Evolutionary conservation across 2,329 filamentous ascomycete genomes (phyloP).

Genomic region (Macroventuria anomochaeta): DNA sequence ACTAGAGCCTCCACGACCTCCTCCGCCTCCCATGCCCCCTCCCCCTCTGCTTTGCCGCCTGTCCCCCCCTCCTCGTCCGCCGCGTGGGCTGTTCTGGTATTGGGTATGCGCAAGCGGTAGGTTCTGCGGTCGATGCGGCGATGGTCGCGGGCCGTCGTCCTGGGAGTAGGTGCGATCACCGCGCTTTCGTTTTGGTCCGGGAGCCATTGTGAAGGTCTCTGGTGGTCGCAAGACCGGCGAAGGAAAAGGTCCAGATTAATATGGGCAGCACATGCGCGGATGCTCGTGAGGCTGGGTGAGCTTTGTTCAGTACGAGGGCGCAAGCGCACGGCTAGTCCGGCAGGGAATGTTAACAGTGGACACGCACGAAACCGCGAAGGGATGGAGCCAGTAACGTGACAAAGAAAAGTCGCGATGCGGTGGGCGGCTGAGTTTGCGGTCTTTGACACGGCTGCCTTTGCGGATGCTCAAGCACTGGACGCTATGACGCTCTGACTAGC

Average conservation of each 20-base stretch:
- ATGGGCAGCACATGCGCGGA: slow-evolving; percentile 40
- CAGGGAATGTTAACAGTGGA: neutral
- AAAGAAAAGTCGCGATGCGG: slow-evolving; percentile 20
- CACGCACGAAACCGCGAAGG: slow-evolving; percentile 9
- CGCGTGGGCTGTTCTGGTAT: slow-evolving; percentile 45
- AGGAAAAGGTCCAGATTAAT: slow-evolving; percentile 27
- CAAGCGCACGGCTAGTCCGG: neutral
- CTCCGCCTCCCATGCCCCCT: slow-evolving; percentile 35
- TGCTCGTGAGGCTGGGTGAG: slow-evolving; percentile 10
- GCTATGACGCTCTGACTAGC: no score
- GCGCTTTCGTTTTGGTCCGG: slow-evolving; percentile 64
- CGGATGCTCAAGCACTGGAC: no score
- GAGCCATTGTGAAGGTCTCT: slow-evolving; percentile 56
- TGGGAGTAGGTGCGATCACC: slow-evolving; percentile 54
- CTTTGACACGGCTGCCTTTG: slow-evolving; percentile 12
- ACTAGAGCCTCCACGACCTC: slow-evolving; percentile 37
- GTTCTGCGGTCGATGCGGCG: slow-evolving; percentile 59
- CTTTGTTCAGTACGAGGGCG: neutral
- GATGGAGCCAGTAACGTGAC: slow-evolving; percentile 20
- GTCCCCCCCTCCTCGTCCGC: slow-evolving; percentile 36
- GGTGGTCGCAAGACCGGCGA: slow-evolving; percentile 36
- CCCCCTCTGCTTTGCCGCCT: slow-evolving; percentile 22
- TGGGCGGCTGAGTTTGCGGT: slow-evolving; percentile 25
- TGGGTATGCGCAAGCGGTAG: slow-evolving; percentile 60
- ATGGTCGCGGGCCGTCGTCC: slow-evolving; percentile 53